Evolutionary conservation across 768 basidiomycete genomes (phyloP).

Genomic region (Lanmaoa pseudosensibilis): DNA sequence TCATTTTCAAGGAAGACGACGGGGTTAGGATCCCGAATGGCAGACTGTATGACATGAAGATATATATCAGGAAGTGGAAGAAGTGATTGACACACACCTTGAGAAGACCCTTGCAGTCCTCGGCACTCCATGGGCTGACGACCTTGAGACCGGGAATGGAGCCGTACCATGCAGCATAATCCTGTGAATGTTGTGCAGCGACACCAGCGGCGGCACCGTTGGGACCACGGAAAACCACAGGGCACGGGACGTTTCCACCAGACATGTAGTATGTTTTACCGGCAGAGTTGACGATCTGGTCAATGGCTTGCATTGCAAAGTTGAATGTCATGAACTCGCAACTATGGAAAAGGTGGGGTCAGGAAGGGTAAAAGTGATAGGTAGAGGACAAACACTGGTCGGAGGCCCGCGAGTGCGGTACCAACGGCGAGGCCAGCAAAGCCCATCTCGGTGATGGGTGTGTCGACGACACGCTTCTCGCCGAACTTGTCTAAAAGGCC

Average conservation of each 20-base stretch:
- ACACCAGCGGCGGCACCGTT: conserved; percentile 99
- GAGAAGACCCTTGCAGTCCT: conserved; percentile 97
- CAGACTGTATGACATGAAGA: conserved; percentile 52
- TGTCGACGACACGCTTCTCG: conserved; percentile 97
- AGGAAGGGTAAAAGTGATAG: conserved; percentile 3
- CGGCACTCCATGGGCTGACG: conserved; percentile 95
- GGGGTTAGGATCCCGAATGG: conserved; percentile 97
- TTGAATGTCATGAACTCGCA: conserved; percentile 99
- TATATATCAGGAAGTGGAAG: neutral
- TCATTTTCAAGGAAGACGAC: conserved; percentile 99
- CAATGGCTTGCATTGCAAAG: conserved; percentile 99
- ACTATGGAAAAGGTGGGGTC: conserved; percentile 38
- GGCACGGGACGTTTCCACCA: conserved; percentile 96
- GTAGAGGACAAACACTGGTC: conserved; percentile 69
- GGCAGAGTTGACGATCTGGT: conserved; percentile 99
- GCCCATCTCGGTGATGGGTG: conserved; percentile 97
- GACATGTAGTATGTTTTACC: conserved; percentile 99
- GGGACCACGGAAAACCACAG: conserved; percentile 98
- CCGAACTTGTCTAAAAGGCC: conserved; percentile 99
- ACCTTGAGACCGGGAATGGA: conserved; percentile 96
- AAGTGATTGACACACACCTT: conserved; percentile 57
- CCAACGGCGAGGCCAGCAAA: conserved; percentile 97
- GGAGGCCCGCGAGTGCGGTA: conserved; percentile 89
- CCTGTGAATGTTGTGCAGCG: conserved; percentile 95
- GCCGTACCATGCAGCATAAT: conserved; percentile 95